Base-by-base conservation (phyloP, 805 yeast species). In the Barnettozyma sp. region DNA sequence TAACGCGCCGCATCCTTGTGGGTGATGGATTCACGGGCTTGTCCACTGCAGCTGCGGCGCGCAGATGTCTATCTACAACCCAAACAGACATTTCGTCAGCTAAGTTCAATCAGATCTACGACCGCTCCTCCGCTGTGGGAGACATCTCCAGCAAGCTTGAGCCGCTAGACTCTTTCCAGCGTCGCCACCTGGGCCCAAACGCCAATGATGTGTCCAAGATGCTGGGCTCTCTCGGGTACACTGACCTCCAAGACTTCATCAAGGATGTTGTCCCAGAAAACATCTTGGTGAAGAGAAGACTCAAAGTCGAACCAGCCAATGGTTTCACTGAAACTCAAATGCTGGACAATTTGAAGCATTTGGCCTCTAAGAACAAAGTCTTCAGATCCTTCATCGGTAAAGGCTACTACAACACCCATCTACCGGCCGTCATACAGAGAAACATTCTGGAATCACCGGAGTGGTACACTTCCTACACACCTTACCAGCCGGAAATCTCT, bases 401-500 rank as follows among this genome's bases (percentile, higher is more conserved):
- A 57, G 98, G 98, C 26, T 92, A 90, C 61, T 82, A 85, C 49
- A 94, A 94, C 40, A 90, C 97, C 1, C 68, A 73, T 35, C 66
- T 85, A 30, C 98, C 98, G 0, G 82, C 94, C 2, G 96, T 90
- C 23, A 83, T 92, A 48, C 94, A 85, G 65, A 77, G 98, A 57
- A 92, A 92, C 53, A 61, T 92, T 40, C 65, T 92, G 39, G 98
- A 92, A 60, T 76, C 81, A 42, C 98, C 98, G 6, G 95, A 87
- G 56, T 92, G 98, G 98, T 92, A 92, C 68, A 92, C 98, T 15
- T 86, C 97, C 1, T 92, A 92, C 59, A 92, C 98, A 17, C 98
- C 98, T 23, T 92, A 92, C 60, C 98, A 92, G 65, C 96, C 98
- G 1, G 98, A 92, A 59, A 88, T 92, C 40, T 82, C 96, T 1